Base-by-base conservation (phyloP, 2,329 filamentous ascomycete species). In the Cercospora sp. region DNA sequence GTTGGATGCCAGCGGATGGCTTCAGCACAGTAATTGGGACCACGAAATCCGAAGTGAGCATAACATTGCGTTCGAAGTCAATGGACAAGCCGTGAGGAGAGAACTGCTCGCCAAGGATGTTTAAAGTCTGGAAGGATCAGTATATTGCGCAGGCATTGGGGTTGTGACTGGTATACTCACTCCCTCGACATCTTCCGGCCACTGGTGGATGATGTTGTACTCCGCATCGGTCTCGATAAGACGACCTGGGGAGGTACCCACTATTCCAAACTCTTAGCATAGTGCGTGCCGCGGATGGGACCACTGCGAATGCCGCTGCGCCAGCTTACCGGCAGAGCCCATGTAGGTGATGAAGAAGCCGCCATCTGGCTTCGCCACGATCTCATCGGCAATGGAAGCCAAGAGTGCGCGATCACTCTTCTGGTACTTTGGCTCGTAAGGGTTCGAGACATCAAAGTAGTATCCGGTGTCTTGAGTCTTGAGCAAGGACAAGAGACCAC, bases 321-420 rank as follows among this genome's bases (percentile, higher is more conserved):
- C 0, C 16, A 8, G 7, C 37, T 43, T 43, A 43, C 37, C 37
- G 16, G 37, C 37, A 43, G 81, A 87, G 16, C 86, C 86, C 86
- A 88, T 87, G 77, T 87, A 88, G 3, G 86, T 88, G 72, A 88
- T 86, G 75, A 86, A 87, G 78, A 88, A 88, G 0, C 86, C 85
- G 70, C 86, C 87, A 26, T 87, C 87, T 10, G 87, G 87, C 78
- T 89, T 89, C 58, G 87, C 86, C 16, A 86, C 84, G 73, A 89
- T 86, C 79, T 89, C 87, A 75, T 89, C 87, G 0, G 84, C 83
- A 70, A 89, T 88, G 45, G 87, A 88, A 6, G 83, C 81, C 37
- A 89, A 82, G 8, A 88, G 66, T n/a, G 80, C 87, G 9, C 87
- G 82, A 78, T 89, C 88, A 76, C 84, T 87, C 79, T 89, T 87